Conservation (phyloP, 495 filamentous ascomycete genomes). For the Cladorrhinum samala region DNA sequence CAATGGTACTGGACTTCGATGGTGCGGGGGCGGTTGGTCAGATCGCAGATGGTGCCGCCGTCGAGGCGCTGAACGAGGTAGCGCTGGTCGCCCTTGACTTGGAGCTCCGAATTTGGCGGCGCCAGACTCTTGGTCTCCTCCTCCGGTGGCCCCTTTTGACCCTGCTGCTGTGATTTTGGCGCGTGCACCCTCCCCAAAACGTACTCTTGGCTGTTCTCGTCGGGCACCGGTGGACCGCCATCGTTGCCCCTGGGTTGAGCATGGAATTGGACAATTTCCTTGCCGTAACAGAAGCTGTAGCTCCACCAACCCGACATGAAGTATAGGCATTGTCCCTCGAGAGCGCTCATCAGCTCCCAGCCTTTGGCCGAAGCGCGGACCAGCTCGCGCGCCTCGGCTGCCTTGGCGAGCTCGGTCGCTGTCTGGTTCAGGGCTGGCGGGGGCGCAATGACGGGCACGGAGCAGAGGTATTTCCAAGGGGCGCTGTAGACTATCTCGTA, state of each 20-base stretch:
- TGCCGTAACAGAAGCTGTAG: slow-evolving; percentile 91
- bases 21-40: slow-evolving; percentile 76
- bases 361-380: slow-evolving; percentile 76
- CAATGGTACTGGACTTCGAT: slow-evolving; percentile 95
- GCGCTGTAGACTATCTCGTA: slow-evolving; percentile 71
- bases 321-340: slow-evolving; percentile 85
- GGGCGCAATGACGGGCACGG: slow-evolving; percentile 64
- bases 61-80: slow-evolving; percentile 86
- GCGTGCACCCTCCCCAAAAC: slow-evolving; percentile 57
- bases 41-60: slow-evolving; percentile 84
- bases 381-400: slow-evolving; percentile 79
- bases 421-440: slow-evolving; percentile 51
- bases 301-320: slow-evolving; percentile 94
- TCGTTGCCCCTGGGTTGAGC: slow-evolving; percentile 58
- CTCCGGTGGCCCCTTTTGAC: slow-evolving; percentile 25
- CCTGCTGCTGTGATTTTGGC: slow-evolving; percentile 23
- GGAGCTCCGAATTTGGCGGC: slow-evolving; percentile 57
- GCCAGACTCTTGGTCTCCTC: slow-evolving; percentile 27
- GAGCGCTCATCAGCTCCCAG: slow-evolving; percentile 80
- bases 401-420: slow-evolving; percentile 55
- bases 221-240: slow-evolving; percentile 64
- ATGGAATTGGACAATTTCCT: slow-evolving; percentile 87
- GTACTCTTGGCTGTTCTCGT: slow-evolving; percentile 71
- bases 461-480: slow-evolving; percentile 71
- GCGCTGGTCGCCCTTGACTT: slow-evolving; percentile 73